A percentile compares a stretch with the other conserved stretches of the same genome.
phyloP scores from a whole-genome alignment of 441 rosid genomes.

The Gossypium schwendimanii region DNA sequence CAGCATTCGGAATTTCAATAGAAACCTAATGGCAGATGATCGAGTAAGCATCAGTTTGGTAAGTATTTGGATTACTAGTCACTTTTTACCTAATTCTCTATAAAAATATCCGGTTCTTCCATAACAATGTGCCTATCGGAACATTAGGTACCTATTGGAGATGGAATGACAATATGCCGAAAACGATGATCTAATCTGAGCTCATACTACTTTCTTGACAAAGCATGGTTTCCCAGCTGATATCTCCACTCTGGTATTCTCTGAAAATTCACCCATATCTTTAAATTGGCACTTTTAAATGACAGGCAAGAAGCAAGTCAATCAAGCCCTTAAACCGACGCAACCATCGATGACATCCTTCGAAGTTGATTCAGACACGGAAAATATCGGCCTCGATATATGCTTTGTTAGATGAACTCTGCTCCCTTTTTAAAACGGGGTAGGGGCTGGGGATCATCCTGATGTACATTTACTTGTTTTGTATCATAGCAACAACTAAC shows the following conservation, averaged over 20 bases:
- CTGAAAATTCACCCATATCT: background rate
- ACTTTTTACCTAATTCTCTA: background rate
- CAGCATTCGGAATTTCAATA: conserved; percentile 74
- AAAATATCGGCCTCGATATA: background rate
- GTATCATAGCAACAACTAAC: background rate
- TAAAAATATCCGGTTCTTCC: conserved; percentile 6
- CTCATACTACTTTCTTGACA: background rate
- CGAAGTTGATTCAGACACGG: background rate
- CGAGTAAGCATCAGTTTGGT: conserved; percentile 85
- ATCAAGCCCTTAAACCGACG: background rate
- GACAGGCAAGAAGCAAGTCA: background rate
- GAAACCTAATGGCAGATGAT: conserved; percentile 51
- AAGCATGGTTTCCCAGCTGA: background rate
- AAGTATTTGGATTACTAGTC: conserved; percentile 13
- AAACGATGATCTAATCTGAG: conserved; percentile 35
- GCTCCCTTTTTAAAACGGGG: background rate
- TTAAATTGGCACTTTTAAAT: background rate
- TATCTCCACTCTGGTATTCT: background rate
- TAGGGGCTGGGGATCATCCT: background rate
- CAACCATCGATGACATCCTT: background rate
- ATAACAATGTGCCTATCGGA: conserved; percentile 1
- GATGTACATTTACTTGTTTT: background rate
- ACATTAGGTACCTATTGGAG: conserved; percentile 74
- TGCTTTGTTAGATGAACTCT: background rate
- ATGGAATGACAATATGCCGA: conserved; percentile 78